Percentiles rank a stretch among this genome's conserved stretches.
These are phyloP conservation scores for Postia placenta DNA, from an alignment of 768 basidiomycete genomes.

Conservation along the genomic window DNA sequence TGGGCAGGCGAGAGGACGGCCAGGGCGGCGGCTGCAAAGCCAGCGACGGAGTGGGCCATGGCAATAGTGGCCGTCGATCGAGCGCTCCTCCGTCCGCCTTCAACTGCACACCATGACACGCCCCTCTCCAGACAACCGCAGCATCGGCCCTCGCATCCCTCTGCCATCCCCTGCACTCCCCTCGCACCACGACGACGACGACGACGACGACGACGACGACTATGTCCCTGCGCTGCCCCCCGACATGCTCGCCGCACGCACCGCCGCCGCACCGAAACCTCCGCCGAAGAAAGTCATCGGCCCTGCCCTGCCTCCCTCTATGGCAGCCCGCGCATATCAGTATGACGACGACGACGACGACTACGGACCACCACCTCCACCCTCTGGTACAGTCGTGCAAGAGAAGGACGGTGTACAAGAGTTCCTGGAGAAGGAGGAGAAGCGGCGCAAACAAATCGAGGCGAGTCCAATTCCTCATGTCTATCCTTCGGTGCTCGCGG, in stretches of 20 bases:
- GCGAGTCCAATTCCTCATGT: slow-evolving; percentile 29
- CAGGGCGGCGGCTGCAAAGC: slow-evolving; percentile 43
- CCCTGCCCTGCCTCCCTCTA: slow-evolving; percentile 43
- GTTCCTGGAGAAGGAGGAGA: slow-evolving; percentile 83
- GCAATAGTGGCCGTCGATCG: background rate
- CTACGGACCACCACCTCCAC: slow-evolving; percentile 77
- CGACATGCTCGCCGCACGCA: slow-evolving; percentile 46
- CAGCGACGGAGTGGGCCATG: slow-evolving; percentile 12
- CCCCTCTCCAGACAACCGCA: background rate
- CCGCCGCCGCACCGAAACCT: slow-evolving; percentile 3
- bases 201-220: slow-evolving; percentile 60
- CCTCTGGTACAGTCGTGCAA: slow-evolving; percentile 32
- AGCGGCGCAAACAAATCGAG: slow-evolving; percentile 64
- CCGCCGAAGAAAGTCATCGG: slow-evolving; percentile 37
- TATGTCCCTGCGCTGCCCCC: slow-evolving; percentile 74
- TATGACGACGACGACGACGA: slow-evolving; percentile 71
- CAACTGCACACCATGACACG: background rate
- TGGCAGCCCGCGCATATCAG: slow-evolving; percentile 20
- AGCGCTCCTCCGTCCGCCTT: too few species aligned
- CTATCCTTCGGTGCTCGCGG: too few species aligned
- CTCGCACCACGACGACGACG: slow-evolving; percentile 24
- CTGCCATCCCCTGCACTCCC: background rate
- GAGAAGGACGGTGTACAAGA: slow-evolving; percentile 66
- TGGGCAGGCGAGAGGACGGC: slow-evolving; percentile 45
- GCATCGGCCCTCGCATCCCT: slow-evolving; percentile 3